These are phyloP conservation scores for Arctostaphylos glauca DNA, from an alignment of 148 eudicot genomes.

Conservation along the genomic window DNA sequence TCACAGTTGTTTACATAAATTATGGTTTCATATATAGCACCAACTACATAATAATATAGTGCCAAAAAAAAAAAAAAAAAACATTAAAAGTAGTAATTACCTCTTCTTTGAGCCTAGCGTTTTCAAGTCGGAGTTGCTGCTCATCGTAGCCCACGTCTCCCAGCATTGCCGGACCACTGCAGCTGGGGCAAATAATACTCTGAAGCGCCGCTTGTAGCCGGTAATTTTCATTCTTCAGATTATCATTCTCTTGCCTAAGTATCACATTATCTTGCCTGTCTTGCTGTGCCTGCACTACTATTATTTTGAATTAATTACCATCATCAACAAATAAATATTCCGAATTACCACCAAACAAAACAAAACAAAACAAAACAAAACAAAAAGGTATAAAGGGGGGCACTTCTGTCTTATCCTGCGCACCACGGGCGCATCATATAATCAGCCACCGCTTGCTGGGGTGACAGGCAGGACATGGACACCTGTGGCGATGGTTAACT, in stretches of 20 bases:
- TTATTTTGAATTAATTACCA: neutral
- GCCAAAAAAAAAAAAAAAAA: no score
- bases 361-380: neutral
- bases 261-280: constrained; percentile 79
- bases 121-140: constrained; percentile 86
- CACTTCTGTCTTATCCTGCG: constrained; percentile 3
- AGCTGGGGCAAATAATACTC: constrained; percentile 71
- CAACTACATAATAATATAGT: neutral
- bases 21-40: neutral
- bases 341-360: neutral
- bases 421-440: neutral
- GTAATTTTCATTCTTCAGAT: constrained; percentile 74
- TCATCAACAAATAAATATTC: neutral
- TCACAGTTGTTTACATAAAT: neutral
- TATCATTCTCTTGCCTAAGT: constrained; percentile 83
- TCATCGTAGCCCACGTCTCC: constrained; percentile 80
- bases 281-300: constrained; percentile 72
- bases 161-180: constrained; percentile 79
- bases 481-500: neutral
- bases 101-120: constrained; percentile 92
- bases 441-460: neutral
- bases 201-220: constrained; percentile 71
- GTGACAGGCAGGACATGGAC: neutral
- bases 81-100: constrained; percentile 24
- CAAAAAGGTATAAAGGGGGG: neutral